Evolutionary conservation across 1,139 yeast genomes (phyloP).

Genomic region (Kodamaea plutei): DNA sequence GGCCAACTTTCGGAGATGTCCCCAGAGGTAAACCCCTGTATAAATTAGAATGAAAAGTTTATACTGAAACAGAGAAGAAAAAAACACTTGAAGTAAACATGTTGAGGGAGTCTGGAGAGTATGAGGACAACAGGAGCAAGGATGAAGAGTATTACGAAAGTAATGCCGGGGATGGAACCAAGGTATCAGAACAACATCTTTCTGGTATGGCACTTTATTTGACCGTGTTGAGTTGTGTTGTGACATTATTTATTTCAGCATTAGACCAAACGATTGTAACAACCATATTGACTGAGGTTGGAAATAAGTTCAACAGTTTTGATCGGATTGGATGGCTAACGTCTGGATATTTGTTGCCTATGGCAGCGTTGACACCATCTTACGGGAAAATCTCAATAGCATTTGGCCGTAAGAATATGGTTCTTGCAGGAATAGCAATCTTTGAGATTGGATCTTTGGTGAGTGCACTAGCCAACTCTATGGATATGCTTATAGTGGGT

Average conservation of each 20-base stretch:
- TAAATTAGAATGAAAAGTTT: no score
- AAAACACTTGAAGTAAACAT: no score
- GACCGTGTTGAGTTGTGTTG: conserved; percentile 15
- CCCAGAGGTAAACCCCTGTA: no score
- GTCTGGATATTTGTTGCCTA: conserved; percentile 17
- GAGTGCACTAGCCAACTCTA: conserved; percentile 14
- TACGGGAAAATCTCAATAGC: conserved; percentile 21
- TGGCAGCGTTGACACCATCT: conserved; percentile 19
- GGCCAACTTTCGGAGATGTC: not conserved
- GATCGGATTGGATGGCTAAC: conserved; percentile 19
- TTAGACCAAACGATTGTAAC: conserved; percentile 21
- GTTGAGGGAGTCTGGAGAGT: not conserved
- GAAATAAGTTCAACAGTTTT: conserved; percentile 16
- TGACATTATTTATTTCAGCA: conserved; percentile 18
- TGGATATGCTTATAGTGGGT: conserved; percentile 21
- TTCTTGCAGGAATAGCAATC: conserved; percentile 15
- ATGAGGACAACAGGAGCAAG: not conserved
- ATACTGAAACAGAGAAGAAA: not conserved
- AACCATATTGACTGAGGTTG: conserved; percentile 18
- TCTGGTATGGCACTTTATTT: conserved; percentile 13
- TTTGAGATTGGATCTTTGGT: conserved; percentile 20
- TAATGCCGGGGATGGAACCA: conserved; percentile 22
- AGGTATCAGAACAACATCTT: conserved; percentile 16
- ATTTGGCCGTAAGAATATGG: conserved; percentile 18
- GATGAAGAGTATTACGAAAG: conserved; percentile 11